Evolutionary conservation across 2,329 filamentous ascomycete species (phyloP).

Genomic region (Colletotrichum cuscutae): DNA sequence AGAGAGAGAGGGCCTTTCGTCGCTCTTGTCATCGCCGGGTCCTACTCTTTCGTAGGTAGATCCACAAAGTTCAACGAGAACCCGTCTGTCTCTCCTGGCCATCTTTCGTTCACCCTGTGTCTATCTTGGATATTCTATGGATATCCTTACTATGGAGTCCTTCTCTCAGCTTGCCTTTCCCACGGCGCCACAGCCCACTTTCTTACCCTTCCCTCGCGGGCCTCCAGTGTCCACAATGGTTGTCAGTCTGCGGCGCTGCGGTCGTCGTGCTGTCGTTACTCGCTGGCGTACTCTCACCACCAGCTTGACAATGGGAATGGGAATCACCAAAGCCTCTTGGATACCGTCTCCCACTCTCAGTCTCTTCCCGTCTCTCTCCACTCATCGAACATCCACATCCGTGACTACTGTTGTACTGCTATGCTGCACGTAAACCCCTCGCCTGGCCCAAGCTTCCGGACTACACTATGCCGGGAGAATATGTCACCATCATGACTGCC

Average conservation of each 20-base stretch:
- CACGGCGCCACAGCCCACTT: neutral
- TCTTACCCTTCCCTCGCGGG: neutral
- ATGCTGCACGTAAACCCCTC: neutral
- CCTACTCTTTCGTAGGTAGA: neutral
- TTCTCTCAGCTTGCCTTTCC: neutral
- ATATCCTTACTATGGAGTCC: neutral
- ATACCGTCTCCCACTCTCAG: neutral
- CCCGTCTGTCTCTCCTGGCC: neutral
- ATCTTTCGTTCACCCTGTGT: neutral
- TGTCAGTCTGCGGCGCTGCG: conserved; percentile 4
- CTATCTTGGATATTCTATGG: neutral
- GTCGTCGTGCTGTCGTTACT: conserved; percentile 6
- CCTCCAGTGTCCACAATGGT: conserved; percentile 5
- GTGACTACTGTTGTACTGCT: no score
- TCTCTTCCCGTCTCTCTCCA: neutral
- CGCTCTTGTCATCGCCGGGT: neutral
- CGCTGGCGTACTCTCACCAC: conserved; percentile 28
- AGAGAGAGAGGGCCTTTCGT: neutral
- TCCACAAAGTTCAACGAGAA: neutral
- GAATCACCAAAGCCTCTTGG: neutral
- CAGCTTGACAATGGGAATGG: conserved; percentile 14
- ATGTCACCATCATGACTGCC: conserved; percentile 6
- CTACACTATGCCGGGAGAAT: neutral
- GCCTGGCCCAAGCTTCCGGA: neutral
- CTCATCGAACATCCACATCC: neutral